These are phyloP conservation scores for Podospora pseudopauciseta DNA, from an alignment of 495 filamentous ascomycete genomes.

Conservation along the genomic window DNA sequence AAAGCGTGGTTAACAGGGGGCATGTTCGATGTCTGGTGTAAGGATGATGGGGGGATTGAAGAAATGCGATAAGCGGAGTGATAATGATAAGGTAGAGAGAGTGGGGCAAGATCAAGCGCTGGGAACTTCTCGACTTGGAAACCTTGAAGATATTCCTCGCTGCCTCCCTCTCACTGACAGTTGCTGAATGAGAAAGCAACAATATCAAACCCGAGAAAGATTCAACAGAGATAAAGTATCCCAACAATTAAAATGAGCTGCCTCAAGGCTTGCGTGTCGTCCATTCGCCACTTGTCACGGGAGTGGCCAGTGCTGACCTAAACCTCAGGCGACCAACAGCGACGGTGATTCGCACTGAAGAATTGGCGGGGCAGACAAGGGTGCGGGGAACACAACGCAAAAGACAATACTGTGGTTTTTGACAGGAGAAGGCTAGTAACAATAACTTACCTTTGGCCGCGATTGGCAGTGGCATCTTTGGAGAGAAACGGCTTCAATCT, in stretches of 20 bases:
- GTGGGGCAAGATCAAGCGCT: not conserved
- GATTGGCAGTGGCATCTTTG: conserved; percentile 44
- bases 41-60: not conserved
- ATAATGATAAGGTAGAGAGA: conserved; percentile 1
- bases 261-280: conserved; percentile 28
- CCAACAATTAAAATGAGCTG: not conserved
- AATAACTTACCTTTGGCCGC: conserved; percentile 45
- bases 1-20: conserved; percentile 48
- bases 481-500: not conserved
- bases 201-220: not conserved
- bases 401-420: conserved; percentile 1
- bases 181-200: not conserved
- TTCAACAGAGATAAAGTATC: not conserved
- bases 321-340: not conserved
- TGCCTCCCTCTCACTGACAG: not conserved
- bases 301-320: conserved; percentile 8
- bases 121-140: not conserved
- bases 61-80: not conserved
- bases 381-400: conserved; percentile 17
- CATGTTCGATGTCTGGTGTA: conserved; percentile 23
- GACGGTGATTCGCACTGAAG: conserved; percentile 21
- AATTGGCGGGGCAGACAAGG: conserved; percentile 22
- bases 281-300: conserved; percentile 26
- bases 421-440: conserved; percentile 5
- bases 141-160: not conserved